phyloP scores from a whole-genome alignment of 306 rosid genomes.

The Cicer cuneatum region DNA sequence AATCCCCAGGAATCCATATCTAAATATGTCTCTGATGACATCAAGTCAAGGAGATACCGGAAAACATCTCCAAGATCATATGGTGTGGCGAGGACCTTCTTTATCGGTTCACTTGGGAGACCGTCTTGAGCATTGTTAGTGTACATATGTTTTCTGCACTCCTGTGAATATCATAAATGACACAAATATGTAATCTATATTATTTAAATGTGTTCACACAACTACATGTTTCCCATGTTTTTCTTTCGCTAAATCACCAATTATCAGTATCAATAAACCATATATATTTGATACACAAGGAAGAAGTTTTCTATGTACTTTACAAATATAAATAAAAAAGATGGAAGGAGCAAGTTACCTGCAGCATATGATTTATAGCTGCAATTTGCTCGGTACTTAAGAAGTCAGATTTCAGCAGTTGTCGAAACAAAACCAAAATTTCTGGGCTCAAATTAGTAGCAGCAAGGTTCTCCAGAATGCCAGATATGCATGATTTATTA shows the following conservation, averaged over 20 bases:
- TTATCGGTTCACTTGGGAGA: conserved; percentile 45
- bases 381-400: conserved; percentile 66
- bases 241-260: neutral
- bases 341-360: conserved; percentile 54
- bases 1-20: conserved; percentile 49
- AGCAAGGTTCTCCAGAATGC: conserved; percentile 66
- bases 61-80: conserved; percentile 61
- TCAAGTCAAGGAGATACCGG: conserved; percentile 65
- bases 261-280: conserved; percentile 5
- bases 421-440: conserved; percentile 66
- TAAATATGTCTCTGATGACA: conserved; percentile 60
- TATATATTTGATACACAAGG: neutral
- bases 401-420: conserved; percentile 59
- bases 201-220: neutral
- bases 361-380: conserved; percentile 62
- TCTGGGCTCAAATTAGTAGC: conserved; percentile 62
- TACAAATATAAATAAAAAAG: conserved; percentile 18
- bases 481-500: conserved; percentile 68
- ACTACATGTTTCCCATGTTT: neutral
- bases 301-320: conserved; percentile 24
- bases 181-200: conserved; percentile 21
- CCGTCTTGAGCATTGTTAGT: conserved; percentile 47
- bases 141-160: conserved; percentile 66
- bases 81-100: conserved; percentile 46
- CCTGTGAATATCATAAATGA: conserved; percentile 56